Percentiles rank a stretch among this genome's conserved stretches.
Conservation (phyloP, 129 eudicot genomes). For the Cynara cardunculus region DNA sequence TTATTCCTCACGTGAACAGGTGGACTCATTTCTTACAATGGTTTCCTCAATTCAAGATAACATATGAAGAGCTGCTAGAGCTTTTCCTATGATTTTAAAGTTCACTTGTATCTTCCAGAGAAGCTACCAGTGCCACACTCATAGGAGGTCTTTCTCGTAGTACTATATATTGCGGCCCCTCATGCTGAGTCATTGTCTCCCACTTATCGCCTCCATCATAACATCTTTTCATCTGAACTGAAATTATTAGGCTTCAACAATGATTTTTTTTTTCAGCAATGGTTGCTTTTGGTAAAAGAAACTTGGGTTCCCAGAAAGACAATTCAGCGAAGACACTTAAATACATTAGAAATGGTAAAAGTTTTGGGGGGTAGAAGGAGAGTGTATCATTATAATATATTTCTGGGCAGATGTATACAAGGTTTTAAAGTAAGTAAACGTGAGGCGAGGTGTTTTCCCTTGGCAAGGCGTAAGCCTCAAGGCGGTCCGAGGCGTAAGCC, state of each 20-base stretch:
- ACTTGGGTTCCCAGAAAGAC: not conserved
- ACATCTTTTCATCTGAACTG: not conserved
- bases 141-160: not conserved
- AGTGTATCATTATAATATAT: too few species aligned
- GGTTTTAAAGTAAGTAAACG: too few species aligned
- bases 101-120: not conserved
- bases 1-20: not conserved
- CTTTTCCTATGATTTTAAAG: not conserved
- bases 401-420: not conserved
- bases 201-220: not conserved
- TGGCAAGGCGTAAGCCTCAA: too few species aligned
- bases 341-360: not conserved
- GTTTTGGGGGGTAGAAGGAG: too few species aligned
- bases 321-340: not conserved
- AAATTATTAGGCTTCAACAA: not conserved
- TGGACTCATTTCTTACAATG: not conserved
- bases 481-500: too few species aligned
- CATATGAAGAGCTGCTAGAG: not conserved
- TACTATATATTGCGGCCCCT: not conserved
- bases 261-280: not conserved
- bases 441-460: too few species aligned
- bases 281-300: not conserved
- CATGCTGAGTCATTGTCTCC: not conserved
- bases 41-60: not conserved
- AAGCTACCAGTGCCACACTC: not conserved